A percentile compares a stretch with the other conserved stretches of the same genome.
phyloP scores from a whole-genome alignment of 805 yeast species.

The Yarrowia sp. region DNA sequence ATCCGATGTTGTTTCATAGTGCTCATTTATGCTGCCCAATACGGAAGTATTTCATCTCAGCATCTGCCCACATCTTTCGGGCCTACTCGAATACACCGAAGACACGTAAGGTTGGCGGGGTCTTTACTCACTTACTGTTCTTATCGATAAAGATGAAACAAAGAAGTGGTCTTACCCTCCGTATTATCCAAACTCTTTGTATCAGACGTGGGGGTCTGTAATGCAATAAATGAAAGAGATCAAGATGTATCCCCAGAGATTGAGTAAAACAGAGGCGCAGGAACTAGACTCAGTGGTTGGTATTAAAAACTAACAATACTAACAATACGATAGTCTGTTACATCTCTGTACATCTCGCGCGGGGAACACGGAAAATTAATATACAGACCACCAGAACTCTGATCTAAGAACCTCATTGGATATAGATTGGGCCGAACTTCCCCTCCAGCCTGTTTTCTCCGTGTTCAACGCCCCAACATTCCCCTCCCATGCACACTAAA shows the following conservation, averaged over 20 bases:
- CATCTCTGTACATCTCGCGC: no score
- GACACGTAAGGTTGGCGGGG: not conserved
- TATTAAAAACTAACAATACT: no score
- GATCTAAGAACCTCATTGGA: not conserved
- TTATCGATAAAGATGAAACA: not conserved
- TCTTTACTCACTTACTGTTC: not conserved
- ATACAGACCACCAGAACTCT: not conserved
- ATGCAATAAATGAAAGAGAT: not conserved
- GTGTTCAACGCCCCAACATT: not conserved
- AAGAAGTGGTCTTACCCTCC: not conserved
- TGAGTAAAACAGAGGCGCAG: not conserved
- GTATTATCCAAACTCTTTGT: not conserved
- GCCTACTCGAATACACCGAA: not conserved
- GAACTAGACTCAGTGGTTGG: no score
- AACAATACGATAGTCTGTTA: no score
- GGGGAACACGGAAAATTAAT: no score
- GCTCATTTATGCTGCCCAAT: not conserved
- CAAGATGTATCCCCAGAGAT: not conserved
- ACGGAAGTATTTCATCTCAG: not conserved
- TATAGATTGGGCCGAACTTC: not conserved
- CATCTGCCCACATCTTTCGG: not conserved
- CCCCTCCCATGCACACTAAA: slow-evolving; percentile 1
- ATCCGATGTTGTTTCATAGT: no score
- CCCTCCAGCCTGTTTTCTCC: not conserved
- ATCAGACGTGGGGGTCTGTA: not conserved